Evolutionary conservation across 805 yeast species (phyloP), one percentile per base, ranked within the genome.

Genomic region (Metschnikowia matae): DNA sequence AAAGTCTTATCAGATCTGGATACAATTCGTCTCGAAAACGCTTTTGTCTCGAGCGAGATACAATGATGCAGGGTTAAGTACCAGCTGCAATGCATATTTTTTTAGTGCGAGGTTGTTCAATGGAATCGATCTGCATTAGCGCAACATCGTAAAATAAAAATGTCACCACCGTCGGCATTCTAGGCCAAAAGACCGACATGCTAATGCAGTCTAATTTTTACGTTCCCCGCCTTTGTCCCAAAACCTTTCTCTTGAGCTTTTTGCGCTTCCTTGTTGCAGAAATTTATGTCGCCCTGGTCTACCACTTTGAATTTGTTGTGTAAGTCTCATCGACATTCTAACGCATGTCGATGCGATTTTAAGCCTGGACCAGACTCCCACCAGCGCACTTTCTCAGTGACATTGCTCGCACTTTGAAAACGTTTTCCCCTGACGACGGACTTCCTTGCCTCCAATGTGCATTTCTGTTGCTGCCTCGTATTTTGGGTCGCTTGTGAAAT

Each of bases 1-100:
- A 20, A 42, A 42, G 45, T 40, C 45, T 42, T 44, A 44, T 44
- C 46, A 44, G 46, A 44, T 44, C 46, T 44, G 40, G 39, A 44
- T 17, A 23, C 14, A 44, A 26, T 17, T 42, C 43, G 43, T 26
- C 45, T 41, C 46, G 32, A 44, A 44, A 44, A 44, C 46, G 46
- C 46, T 44, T 33, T 34, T 20, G 31, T 29, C 38, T 33, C 29
- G 45, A 42, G n/a, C 14, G 31, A 20, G 38, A 32, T 33, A 40
- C 20, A 42, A 33, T 33, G 31, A 32, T 42, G 45, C 45, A 42
- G 45, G 45, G 45, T 42, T 21, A 33, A 10, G 45, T 31, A 21
- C 38, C 20, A 33, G 43, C 43, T 40, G 43, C 38, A 42, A 42
- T 42, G 45, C 45, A 42, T n/a, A 21, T 6, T 42, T 42, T 42